Evolutionary conservation across 2,329 filamentous ascomycete genomes (phyloP).

Genomic region (Tolypocladium tundrense): DNA sequence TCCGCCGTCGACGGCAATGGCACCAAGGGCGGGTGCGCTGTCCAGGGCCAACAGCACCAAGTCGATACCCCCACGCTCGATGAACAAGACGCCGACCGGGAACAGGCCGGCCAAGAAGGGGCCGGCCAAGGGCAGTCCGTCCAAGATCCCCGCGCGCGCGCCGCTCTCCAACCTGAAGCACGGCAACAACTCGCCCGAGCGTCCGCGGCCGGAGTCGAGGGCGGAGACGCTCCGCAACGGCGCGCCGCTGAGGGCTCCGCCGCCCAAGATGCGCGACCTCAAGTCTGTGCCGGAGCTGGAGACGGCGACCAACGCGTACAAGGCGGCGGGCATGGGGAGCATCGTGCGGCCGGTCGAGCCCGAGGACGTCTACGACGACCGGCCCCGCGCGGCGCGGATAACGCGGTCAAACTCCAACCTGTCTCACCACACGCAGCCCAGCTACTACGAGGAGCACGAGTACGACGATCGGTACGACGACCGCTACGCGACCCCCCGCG

Average conservation of each 20-base stretch:
- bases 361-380: conserved; percentile 80
- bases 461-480: conserved; percentile 9
- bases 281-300: conserved; percentile 39
- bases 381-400: conserved; percentile 21
- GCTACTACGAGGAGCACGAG: conserved; percentile 21
- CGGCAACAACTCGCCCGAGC: conserved; percentile 74
- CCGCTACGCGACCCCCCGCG: conserved; percentile 30
- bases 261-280: conserved; percentile 87
- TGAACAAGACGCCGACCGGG: conserved; percentile 46
- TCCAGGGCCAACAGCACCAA: conserved; percentile 17
- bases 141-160: conserved; percentile 57
- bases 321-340: conserved; percentile 36
- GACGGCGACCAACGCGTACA: conserved; percentile 38
- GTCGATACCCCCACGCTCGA: conserved; percentile 25
- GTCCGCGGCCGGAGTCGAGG: conserved; percentile 36
- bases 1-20: conserved; percentile 35
- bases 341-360: conserved; percentile 54
- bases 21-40: conserved; percentile 19
- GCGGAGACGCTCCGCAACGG: conserved; percentile 40
- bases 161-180: conserved; percentile 60
- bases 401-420: conserved; percentile 29
- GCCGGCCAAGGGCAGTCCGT: conserved; percentile 22
- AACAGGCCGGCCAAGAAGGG: conserved; percentile 17
- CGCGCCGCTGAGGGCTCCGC: conserved; percentile 56
- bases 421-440: conserved; percentile 20